phyloP scores from a whole-genome alignment of 345 rosid genomes.

The Murraya paniculata region DNA sequence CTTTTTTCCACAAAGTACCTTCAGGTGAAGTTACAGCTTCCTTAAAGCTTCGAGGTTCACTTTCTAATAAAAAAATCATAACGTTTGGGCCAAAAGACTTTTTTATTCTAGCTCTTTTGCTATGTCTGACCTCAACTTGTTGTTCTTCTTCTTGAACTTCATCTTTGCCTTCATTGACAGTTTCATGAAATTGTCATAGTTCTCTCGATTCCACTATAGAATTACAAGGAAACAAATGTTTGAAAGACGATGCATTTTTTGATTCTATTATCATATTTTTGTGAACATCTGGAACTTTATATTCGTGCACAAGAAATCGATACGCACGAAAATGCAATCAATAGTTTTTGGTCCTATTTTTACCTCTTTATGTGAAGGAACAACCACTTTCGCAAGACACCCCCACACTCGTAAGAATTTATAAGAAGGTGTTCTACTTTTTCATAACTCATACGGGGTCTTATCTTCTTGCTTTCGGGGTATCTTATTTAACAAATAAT shows the following conservation, averaged over 20 bases:
- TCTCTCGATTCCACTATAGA: too few relatives aligned
- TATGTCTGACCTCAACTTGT: not conserved
- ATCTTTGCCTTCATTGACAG: not conserved
- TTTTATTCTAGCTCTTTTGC: not conserved
- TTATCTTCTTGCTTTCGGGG: not conserved
- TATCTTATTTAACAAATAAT: not conserved
- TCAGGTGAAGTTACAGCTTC: too few relatives aligned
- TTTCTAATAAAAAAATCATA: not conserved
- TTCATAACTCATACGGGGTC: not conserved
- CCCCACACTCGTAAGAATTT: not conserved
- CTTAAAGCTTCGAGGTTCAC: not conserved
- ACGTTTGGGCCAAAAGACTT: not conserved
- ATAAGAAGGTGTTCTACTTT: not conserved
- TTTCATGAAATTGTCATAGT: too few relatives aligned
- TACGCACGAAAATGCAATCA: not conserved
- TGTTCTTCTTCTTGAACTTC: not conserved
- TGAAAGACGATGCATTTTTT: too few relatives aligned
- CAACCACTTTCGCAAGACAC: not conserved
- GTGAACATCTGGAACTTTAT: too few relatives aligned
- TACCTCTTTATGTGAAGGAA: not conserved
- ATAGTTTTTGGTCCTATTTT: not conserved
- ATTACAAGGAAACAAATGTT: not conserved
- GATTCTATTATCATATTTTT: too few relatives aligned
- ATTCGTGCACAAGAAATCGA: not conserved
- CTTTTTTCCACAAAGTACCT: too few relatives aligned